These are phyloP conservation scores for Dictyostelium citrinum DNA, from an alignment of 78 protist species.

Conservation along the genomic window DNA sequence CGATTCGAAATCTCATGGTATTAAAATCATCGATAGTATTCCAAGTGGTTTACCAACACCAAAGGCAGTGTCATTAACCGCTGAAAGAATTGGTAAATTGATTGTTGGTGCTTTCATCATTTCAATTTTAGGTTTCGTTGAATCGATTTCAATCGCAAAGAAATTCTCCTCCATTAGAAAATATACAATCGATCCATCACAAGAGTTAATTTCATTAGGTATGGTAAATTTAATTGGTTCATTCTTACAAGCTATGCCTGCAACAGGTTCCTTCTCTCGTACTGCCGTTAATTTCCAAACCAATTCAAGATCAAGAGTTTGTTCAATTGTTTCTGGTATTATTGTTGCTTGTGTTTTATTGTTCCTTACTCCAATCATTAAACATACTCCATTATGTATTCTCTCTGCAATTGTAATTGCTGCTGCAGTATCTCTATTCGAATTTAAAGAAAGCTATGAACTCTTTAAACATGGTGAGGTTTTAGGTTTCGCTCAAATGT, in stretches of 20 bases:
- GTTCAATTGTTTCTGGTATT: constrained; percentile 39
- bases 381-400: constrained; percentile 74
- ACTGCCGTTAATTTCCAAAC: constrained; percentile 71
- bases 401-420: constrained; percentile 56
- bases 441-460: constrained; percentile 21
- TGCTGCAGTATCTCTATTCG: constrained; percentile 44
- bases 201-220: constrained; percentile 74
- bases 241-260: constrained; percentile 51
- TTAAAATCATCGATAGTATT: constrained; percentile 55
- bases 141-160: constrained; percentile 72
- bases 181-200: constrained; percentile 47
- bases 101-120: constrained; percentile 63
- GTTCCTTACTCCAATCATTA: constrained; percentile 39
- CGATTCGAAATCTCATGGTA: constrained; percentile 30
- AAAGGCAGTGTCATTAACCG: neutral
- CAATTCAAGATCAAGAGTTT: constrained; percentile 41
- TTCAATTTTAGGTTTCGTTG: constrained; percentile 69
- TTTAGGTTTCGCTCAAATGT: constrained; percentile 37
- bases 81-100: neutral
- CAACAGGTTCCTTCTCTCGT: constrained; percentile 74
- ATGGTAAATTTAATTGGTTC: constrained; percentile 64
- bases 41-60: constrained; percentile 70
- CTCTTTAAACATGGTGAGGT: constrained; percentile 36
- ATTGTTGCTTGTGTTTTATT: constrained; percentile 55
- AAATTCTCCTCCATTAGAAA: constrained; percentile 64